These are phyloP conservation scores for Teunomyces atbi DNA, from an alignment of 805 yeast genomes.

Conservation along the genomic window DNA sequence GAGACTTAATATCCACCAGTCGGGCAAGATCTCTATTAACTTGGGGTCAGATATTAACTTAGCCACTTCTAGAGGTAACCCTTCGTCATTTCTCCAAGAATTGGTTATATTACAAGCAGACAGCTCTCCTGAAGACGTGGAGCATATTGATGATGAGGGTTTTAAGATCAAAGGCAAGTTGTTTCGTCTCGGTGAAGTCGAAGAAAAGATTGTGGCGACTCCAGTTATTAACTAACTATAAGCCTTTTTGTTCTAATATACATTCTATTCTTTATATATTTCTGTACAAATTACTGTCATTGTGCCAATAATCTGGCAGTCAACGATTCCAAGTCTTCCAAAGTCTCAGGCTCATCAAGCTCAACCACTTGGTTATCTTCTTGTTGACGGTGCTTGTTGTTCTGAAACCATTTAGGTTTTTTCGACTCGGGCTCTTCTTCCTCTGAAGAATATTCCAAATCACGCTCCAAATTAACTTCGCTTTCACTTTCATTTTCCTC, in stretches of 20 bases:
- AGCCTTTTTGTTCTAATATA: background rate
- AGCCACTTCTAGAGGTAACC: slow-evolving; percentile 70
- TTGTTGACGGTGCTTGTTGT: slow-evolving; percentile 22
- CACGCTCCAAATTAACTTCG: slow-evolving; percentile 45
- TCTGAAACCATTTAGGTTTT: slow-evolving; percentile 53
- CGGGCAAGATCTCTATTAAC: slow-evolving; percentile 76
- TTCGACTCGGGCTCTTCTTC: slow-evolving; percentile 34
- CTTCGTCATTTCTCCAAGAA: slow-evolving; percentile 70
- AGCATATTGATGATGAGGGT: slow-evolving; percentile 26
- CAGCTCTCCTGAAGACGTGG: slow-evolving; percentile 19
- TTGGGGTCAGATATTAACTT: slow-evolving; percentile 65
- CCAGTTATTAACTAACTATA: slow-evolving; percentile 34
- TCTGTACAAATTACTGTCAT: background rate
- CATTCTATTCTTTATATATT: background rate
- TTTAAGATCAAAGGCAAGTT: slow-evolving; percentile 24
- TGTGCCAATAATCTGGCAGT: slow-evolving; percentile 49
- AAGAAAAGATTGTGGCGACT: slow-evolving; percentile 56
- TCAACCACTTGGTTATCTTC: slow-evolving; percentile 52
- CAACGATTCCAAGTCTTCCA: slow-evolving; percentile 92
- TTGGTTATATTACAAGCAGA: slow-evolving; percentile 42
- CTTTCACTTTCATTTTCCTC: slow-evolving; percentile 36
- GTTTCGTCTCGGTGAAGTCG: slow-evolving; percentile 52
- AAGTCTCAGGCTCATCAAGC: slow-evolving; percentile 82
- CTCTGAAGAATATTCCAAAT: slow-evolving; percentile 35
- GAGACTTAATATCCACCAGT: slow-evolving; percentile 68